These are phyloP conservation scores for Trichoderma aggressivum DNA, from an alignment of 2,329 filamentous ascomycete species.

Conservation along the genomic window DNA sequence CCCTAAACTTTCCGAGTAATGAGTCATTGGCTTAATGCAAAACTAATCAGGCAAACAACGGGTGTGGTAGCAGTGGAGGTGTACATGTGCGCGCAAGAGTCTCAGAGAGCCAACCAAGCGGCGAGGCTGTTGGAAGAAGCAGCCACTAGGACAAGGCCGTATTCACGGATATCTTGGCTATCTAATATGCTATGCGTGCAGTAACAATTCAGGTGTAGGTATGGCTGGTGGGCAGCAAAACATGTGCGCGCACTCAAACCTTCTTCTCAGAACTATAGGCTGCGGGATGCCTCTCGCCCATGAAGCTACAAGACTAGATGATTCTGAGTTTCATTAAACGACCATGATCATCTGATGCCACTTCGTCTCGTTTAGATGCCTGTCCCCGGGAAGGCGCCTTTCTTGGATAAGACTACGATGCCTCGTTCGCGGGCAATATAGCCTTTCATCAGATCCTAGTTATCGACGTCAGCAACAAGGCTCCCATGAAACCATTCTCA, in stretches of 20 bases:
- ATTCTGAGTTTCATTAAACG: neutral
- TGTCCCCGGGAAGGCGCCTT: slow-evolving; percentile 89
- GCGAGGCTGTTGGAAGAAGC: neutral
- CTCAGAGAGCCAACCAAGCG: neutral
- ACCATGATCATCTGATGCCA: neutral
- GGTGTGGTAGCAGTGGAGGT: neutral
- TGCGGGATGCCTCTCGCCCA: neutral
- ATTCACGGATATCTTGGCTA: slow-evolving; percentile 3
- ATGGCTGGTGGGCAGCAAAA: neutral
- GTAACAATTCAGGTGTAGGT: neutral
- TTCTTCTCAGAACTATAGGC: neutral
- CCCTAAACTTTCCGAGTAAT: neutral
- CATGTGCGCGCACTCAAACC: neutral
- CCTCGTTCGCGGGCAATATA: slow-evolving; percentile 91
- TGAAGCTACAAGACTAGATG: neutral
- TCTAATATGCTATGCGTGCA: neutral
- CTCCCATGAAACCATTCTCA: neutral
- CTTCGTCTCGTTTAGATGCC: slow-evolving; percentile 49
- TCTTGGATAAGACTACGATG: slow-evolving; percentile 90
- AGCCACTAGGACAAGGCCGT: neutral
- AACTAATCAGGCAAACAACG: neutral
- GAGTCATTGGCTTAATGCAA: neutral
- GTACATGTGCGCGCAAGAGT: neutral
- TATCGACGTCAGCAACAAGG: slow-evolving; percentile 32
- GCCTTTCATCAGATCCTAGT: slow-evolving; percentile 88